Conservation (phyloP, 331 rosid genomes). For the Saraca asoca region DNA sequence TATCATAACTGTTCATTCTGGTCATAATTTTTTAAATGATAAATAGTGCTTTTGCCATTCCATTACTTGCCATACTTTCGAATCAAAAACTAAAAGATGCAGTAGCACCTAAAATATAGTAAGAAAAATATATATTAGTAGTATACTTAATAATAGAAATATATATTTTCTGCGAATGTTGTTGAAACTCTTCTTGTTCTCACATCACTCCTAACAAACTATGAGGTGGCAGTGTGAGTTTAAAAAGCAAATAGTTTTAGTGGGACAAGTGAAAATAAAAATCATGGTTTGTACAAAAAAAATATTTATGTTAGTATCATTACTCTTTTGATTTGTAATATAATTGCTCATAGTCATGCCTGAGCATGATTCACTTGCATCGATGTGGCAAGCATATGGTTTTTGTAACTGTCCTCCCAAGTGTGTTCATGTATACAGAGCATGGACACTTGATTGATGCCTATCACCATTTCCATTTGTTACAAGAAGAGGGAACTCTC, state of each 20-base stretch:
- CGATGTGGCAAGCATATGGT: background rate
- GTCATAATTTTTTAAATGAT: constrained; percentile 10
- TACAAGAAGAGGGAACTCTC: background rate
- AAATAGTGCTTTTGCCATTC: background rate
- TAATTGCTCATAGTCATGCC: background rate
- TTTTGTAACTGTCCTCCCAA: background rate
- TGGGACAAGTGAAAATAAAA: too few species aligned
- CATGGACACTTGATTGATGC: background rate
- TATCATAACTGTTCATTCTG: constrained; percentile 14
- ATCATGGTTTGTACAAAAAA: too few species aligned
- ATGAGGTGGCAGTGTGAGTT: too few species aligned
- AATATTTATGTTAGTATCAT: too few species aligned
- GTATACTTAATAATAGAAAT: background rate
- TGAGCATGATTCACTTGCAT: background rate
- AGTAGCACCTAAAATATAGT: constrained; percentile 9
- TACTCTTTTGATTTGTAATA: too few species aligned
- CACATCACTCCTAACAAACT: too few species aligned
- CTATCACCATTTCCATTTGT: background rate
- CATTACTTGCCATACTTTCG: constrained; percentile 3
- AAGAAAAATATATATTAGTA: background rate
- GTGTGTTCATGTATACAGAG: background rate
- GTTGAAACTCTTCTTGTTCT: background rate
- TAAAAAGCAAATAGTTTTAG: too few species aligned
- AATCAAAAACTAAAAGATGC: constrained; percentile 5
- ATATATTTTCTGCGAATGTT: background rate